phyloP scores from a whole-genome alignment of 805 yeast genomes.

The Pichia insulana region DNA sequence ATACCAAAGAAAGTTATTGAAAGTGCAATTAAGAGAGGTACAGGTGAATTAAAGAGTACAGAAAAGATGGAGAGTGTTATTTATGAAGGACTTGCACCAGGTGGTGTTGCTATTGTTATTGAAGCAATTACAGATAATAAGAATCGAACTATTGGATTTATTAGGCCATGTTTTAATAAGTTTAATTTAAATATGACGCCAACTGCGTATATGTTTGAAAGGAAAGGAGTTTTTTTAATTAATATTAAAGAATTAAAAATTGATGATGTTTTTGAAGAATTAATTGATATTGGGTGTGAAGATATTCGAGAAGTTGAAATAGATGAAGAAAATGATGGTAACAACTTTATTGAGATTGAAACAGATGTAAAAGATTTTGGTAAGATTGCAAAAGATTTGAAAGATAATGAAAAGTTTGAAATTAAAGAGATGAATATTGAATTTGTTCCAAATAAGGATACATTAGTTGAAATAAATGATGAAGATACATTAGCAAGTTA shows the following conservation, averaged over 20 bases:
- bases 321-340: constrained; percentile 10
- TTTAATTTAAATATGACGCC: constrained; percentile 61
- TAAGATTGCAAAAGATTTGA: constrained; percentile 48
- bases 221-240: constrained; percentile 63
- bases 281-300: constrained; percentile 71
- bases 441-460: constrained; percentile 56
- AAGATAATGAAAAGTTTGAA: constrained; percentile 40
- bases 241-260: constrained; percentile 31
- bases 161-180: constrained; percentile 68
- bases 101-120: constrained; percentile 77
- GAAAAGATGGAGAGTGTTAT: constrained; percentile 44
- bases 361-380: constrained; percentile 62
- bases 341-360: constrained; percentile 35
- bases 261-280: constrained; percentile 66
- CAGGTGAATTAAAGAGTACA: constrained; percentile 48
- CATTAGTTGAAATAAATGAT: constrained; percentile 43
- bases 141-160: constrained; percentile 66
- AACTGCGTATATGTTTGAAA: constrained; percentile 66
- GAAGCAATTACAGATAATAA: constrained; percentile 88
- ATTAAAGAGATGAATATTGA: constrained; percentile 67
- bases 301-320: constrained; percentile 39
- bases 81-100: constrained; percentile 91
- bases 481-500: constrained; percentile 44
- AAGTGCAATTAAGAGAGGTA: constrained; percentile 76
- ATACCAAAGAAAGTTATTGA: constrained; percentile 82